Conservation (phyloP, 371 early-diverging fungal genomes). For the Umbelopsis sp. region DNA sequence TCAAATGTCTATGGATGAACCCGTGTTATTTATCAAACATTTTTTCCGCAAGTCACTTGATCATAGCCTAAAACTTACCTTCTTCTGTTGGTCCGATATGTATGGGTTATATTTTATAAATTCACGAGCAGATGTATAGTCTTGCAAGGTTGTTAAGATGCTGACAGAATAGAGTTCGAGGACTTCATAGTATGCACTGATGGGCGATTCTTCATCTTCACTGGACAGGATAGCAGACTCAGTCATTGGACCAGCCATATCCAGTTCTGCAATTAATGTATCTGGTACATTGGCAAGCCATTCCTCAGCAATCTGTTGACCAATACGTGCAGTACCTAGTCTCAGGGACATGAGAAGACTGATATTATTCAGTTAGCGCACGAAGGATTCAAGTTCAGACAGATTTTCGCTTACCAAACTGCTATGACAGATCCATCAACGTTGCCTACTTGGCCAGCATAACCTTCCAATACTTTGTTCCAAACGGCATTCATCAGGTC, state of each 20-base stretch:
- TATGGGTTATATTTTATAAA: conserved; percentile 46
- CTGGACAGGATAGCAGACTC: conserved; percentile 25
- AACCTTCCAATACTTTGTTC: conserved; percentile 28
- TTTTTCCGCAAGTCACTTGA: neutral
- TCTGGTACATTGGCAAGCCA: conserved; percentile 44
- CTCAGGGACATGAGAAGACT: conserved; percentile 39
- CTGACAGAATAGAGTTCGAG: conserved; percentile 37
- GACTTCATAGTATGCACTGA: conserved; percentile 28
- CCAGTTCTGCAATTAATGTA: conserved; percentile 6
- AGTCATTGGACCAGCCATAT: conserved; percentile 7
- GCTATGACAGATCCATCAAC: conserved; percentile 37
- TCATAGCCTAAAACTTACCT: conserved; percentile 28
- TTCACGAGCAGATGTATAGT: conserved; percentile 41
- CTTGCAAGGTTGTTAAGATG: conserved; percentile 35
- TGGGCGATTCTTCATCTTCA: conserved; percentile 24
- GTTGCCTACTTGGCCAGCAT: conserved; percentile 23
- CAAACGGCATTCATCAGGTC: conserved; percentile 33
- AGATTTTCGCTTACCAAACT: conserved; percentile 34
- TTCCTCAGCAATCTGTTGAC: conserved; percentile 36
- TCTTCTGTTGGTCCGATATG: conserved; percentile 33
- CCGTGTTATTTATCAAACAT: conserved; percentile 1
- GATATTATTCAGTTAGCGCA: neutral
- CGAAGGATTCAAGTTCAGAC: neutral
- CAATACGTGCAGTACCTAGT: conserved; percentile 30
- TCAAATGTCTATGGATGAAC: conserved; percentile 21